Evolutionary conservation across 2,329 filamentous ascomycete genomes (phyloP), one percentile per base, ranked within the genome.

Genomic region (Didymella pomorum): DNA sequence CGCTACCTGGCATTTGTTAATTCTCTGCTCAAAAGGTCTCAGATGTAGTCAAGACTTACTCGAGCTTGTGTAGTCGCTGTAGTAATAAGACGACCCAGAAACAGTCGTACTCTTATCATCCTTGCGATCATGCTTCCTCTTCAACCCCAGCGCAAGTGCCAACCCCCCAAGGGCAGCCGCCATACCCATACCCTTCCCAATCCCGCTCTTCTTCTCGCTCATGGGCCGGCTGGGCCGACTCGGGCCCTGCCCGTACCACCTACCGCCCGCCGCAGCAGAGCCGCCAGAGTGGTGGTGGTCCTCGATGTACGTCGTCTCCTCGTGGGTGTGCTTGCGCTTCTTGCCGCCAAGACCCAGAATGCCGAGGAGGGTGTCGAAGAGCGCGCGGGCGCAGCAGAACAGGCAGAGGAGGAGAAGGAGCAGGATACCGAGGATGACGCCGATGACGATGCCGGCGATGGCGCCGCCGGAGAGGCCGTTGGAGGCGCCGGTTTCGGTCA

Each of bases 401-500:
- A 91, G 87, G 81, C 89, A 92, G 70, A 93, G 78, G 8, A 91
- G 82, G 4, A 89, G 79, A 21, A 93, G 84, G 2, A 93, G 80
- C 39, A 83, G 77, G 33, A 92, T 81, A 61, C 89, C 90, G 14
- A 84, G 83, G 47, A 93, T 81, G 11, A 86, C 84, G 62, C 90
- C 90, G 55, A 93, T 88, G 64, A 93, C 90, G 69, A 93, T 93
- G 60, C 90, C 90, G 16, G 91, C 90, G 68, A 93, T 93, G 59
- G 89, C 90, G 51, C 90, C 90, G 42, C 82, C 84, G 68, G 87
- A 90, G 52, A 93, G 82, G 25, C 70, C 69, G 20, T 69, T 64
- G 53, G 74, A 69, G 11, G 64, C 67, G 28, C 67, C 66, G 2
- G 63, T 62, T 25, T 71, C 60, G 14, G 73, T 69, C 23, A 75